A percentile compares a stretch with the other conserved stretches of the same genome.
Evolutionary conservation across 2,329 filamentous ascomycete genomes (phyloP).

Genomic region (Cladobotryum mycophilum): DNA sequence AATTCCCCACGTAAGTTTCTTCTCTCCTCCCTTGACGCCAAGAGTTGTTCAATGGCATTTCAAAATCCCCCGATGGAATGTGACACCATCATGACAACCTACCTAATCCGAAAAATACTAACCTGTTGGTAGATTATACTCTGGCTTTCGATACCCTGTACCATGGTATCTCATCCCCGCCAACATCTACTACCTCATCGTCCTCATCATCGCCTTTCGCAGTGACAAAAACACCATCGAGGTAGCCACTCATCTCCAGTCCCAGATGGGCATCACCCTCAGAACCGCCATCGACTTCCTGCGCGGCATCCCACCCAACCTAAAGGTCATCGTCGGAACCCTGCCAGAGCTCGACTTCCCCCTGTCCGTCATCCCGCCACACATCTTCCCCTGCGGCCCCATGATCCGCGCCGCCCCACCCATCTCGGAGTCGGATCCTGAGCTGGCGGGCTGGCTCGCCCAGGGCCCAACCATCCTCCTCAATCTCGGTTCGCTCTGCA

Average conservation of each 20-base stretch:
- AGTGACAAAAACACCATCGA: constrained; percentile 9
- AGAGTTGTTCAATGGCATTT: background rate
- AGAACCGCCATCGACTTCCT: constrained; percentile 19
- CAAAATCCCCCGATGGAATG: background rate
- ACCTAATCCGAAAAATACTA: background rate
- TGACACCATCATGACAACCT: too few relatives aligned
- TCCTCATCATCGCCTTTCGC: background rate
- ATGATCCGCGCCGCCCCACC: constrained; percentile 32
- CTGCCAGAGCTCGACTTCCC: constrained; percentile 34
- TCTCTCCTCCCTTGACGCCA: too few relatives aligned
- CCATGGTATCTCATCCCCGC: constrained; percentile 35
- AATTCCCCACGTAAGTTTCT: constrained; percentile 31
- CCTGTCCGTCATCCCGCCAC: constrained; percentile 26
- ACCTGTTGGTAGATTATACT: constrained; percentile 29
- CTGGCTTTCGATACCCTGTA: constrained; percentile 40
- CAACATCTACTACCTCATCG: constrained; percentile 32
- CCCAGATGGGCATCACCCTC: constrained; percentile 12
- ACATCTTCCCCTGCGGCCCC: constrained; percentile 41
- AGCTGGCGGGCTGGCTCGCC: constrained; percentile 37
- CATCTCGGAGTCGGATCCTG: constrained; percentile 31
- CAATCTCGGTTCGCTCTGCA: constrained; percentile 39
- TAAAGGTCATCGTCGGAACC: constrained; percentile 22
- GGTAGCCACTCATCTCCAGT: constrained; percentile 11
- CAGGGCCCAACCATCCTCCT: constrained; percentile 39
- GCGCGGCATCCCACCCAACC: constrained; percentile 9